phyloP scores from a whole-genome alignment of 257 asterid species.

The Capsicum rhomboideum region DNA sequence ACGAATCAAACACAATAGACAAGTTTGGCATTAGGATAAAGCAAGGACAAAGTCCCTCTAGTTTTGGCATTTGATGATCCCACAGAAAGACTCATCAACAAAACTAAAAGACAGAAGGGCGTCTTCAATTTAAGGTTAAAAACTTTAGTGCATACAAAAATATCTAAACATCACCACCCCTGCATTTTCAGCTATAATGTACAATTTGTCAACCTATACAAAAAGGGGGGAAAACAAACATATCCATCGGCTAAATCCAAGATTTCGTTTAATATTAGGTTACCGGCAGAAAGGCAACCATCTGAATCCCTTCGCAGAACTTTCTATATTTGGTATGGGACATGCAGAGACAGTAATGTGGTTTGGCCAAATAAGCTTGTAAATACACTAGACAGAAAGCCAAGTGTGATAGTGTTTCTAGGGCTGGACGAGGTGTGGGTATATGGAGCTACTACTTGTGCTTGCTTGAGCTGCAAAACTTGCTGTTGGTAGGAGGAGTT shows the following conservation, averaged over 20 bases:
- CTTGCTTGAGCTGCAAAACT: conserved; percentile 54
- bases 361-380: background rate
- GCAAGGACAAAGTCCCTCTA: background rate
- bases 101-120: background rate
- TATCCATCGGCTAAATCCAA: background rate
- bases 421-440: conserved; percentile 31
- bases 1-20: background rate
- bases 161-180: conserved; percentile 4
- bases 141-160: background rate
- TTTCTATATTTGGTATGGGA: background rate
- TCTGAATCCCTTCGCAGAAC: background rate
- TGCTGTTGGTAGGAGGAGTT: conserved; percentile 46
- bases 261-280: background rate
- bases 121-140: background rate
- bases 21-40: background rate
- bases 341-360: background rate
- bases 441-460: conserved; percentile 53
- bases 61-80: background rate
- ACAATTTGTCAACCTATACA: conserved; percentile 12
- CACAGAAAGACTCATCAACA: background rate
- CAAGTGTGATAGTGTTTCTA: conserved; percentile 2
- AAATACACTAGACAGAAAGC: background rate
- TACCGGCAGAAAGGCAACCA: conserved; percentile 5
- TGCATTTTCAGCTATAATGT: conserved; percentile 6
- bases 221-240: background rate